Conservation (phyloP, 2,329 filamentous ascomycete species). For the Chrysosporium queenslandicum region DNA sequence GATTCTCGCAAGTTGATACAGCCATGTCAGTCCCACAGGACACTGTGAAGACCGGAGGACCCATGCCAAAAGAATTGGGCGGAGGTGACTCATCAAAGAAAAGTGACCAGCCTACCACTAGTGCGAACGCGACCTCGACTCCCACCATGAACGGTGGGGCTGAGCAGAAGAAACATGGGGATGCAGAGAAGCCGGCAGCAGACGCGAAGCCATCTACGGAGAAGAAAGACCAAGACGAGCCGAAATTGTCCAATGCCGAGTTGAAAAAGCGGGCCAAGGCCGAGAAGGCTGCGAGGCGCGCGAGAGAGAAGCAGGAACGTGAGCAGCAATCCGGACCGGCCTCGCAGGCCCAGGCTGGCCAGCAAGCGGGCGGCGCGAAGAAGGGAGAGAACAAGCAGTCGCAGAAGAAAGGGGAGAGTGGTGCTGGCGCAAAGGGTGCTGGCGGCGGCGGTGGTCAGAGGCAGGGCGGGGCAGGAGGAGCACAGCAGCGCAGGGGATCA, state of each 20-base stretch:
- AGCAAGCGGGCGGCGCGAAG: constrained; percentile 18
- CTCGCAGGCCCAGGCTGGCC: constrained; percentile 22
- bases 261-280: constrained; percentile 83
- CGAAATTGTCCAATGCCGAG: constrained; percentile 49
- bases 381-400: constrained; percentile 18
- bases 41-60: neutral
- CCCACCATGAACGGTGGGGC: constrained; percentile 18
- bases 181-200: constrained; percentile 17
- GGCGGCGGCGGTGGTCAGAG: constrained; percentile 10
- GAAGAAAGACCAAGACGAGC: constrained; percentile 18
- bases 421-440: constrained; percentile 13
- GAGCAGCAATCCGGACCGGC: constrained; percentile 26
- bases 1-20: neutral
- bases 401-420: constrained; percentile 9
- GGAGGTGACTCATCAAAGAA: constrained; percentile 7
- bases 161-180: constrained; percentile 5
- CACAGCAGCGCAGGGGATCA: constrained; percentile 29
- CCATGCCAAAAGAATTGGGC: neutral
- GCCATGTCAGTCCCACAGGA: neutral
- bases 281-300: constrained; percentile 79
- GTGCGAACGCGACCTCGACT: neutral
- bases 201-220: constrained; percentile 18
- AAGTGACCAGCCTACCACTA: neutral
- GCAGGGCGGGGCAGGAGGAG: too few species aligned
- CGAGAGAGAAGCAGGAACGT: constrained; percentile 52